phyloP scores from a whole-genome alignment of 345 rosid genomes.

The Microcos paniculata region DNA sequence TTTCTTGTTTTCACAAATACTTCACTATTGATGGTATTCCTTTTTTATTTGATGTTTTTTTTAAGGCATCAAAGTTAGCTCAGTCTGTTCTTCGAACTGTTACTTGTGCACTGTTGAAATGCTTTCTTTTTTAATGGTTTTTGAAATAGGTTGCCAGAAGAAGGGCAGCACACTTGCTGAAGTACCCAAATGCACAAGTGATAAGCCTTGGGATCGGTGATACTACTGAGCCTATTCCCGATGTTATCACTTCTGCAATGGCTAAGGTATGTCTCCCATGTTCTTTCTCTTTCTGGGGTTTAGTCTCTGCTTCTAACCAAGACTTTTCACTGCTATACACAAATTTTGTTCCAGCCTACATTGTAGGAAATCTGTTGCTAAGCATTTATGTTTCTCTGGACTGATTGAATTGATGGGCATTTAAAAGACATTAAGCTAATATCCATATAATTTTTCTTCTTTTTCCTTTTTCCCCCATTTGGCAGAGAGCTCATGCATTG shows the following conservation, averaged over 20 bases:
- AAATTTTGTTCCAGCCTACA: not conserved
- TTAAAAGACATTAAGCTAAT: not conserved
- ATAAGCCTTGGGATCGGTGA: constrained; percentile 98
- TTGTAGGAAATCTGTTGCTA: not conserved
- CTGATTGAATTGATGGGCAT: not conserved
- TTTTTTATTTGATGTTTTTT: not conserved
- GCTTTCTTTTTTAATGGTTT: not conserved
- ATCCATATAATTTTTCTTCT: constrained; percentile 1
- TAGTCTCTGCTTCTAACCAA: not conserved
- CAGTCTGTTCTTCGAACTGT: not conserved
- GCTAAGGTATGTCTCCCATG: constrained; percentile 46
- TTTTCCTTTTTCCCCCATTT: not conserved
- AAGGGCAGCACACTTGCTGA: constrained; percentile 76
- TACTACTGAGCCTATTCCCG: constrained; percentile 97
- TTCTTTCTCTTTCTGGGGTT: not conserved
- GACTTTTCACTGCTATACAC: too few species aligned
- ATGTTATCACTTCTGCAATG: constrained; percentile 81
- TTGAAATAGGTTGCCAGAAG: constrained; percentile 71
- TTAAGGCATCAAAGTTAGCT: not conserved
- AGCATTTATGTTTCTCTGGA: not conserved
- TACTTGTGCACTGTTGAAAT: not conserved
- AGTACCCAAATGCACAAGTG: constrained; percentile 82
- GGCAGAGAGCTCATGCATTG: constrained; percentile 70
- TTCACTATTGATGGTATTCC: not conserved
- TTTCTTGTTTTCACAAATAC: not conserved